A percentile compares a stretch with the other conserved stretches of the same genome.
phyloP scores from a whole-genome alignment of 768 basidiomycete species.

The Auricularia sp. region DNA sequence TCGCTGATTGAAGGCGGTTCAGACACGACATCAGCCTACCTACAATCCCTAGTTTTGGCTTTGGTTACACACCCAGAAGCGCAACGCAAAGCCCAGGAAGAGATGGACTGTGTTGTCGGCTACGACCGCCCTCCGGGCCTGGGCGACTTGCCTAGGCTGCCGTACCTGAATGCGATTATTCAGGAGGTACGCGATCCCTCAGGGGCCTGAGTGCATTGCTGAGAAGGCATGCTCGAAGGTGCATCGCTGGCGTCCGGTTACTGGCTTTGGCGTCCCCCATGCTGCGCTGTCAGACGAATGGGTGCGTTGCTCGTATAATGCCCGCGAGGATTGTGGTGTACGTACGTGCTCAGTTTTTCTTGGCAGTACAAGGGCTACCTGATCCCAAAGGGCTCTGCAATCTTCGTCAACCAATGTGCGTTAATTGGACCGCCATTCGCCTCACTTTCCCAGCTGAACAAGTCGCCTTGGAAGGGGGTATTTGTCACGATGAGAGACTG shows the following conservation, averaged over 20 bases:
- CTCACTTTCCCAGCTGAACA: not conserved
- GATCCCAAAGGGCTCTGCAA: slow-evolving; percentile 9
- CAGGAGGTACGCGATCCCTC: slow-evolving; percentile 19
- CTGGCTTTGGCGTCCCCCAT: not conserved
- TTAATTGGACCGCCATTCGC: not conserved
- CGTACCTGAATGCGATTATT: slow-evolving; percentile 23
- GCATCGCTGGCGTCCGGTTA: not conserved
- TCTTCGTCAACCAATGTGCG: slow-evolving; percentile 20
- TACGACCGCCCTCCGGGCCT: slow-evolving; percentile 13
- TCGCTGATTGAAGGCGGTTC: slow-evolving; percentile 23
- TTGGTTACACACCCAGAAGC: slow-evolving; percentile 13
- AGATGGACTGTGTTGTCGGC: slow-evolving; percentile 17
- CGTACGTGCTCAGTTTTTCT: not conserved
- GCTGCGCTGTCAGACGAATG: not conserved
- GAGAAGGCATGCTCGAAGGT: not conserved
- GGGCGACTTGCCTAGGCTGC: slow-evolving; percentile 19
- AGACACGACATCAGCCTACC: slow-evolving; percentile 19
- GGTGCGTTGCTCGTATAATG: not conserved
- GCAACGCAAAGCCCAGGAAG: slow-evolving; percentile 18
- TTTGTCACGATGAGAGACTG: slow-evolving; percentile 14
- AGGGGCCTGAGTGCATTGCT: not conserved
- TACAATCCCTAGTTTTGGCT: slow-evolving; percentile 8
- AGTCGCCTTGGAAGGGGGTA: slow-evolving; percentile 14
- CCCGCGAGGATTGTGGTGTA: not conserved
- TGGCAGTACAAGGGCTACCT: not conserved